Evolutionary conservation across 2,329 filamentous ascomycete species (phyloP).

Genomic region (Didymella keratinophila): DNA sequence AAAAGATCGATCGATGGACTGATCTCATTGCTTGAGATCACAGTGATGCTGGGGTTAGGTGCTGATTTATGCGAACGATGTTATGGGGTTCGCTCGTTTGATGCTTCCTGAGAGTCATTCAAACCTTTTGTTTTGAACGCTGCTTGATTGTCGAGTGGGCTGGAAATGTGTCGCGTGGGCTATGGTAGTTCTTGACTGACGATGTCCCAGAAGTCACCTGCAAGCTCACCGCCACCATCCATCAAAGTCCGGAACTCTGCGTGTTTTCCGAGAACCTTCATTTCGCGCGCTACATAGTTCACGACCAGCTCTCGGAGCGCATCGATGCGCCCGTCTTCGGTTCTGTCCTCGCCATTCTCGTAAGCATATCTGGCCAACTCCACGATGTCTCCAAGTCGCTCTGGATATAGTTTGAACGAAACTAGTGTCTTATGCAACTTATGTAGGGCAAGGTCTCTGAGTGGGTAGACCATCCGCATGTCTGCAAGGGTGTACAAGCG

Average conservation of each 20-base stretch:
- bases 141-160: not conserved
- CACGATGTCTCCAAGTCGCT: constrained; percentile 34
- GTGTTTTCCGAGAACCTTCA: constrained; percentile 27
- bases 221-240: constrained; percentile 39
- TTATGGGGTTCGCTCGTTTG: not conserved
- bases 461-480: constrained; percentile 31
- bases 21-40: not conserved
- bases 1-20: not conserved
- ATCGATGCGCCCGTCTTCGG: constrained; percentile 25
- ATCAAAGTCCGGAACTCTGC: constrained; percentile 29
- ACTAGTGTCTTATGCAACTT: constrained; percentile 41
- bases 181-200: constrained; percentile 1
- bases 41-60: constrained; percentile 1
- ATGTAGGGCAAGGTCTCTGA: constrained; percentile 34
- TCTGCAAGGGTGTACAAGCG: constrained; percentile 41
- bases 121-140: not conserved
- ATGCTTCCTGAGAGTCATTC: not conserved
- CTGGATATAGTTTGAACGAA: constrained; percentile 31
- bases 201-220: constrained; percentile 31
- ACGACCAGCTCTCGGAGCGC: constrained; percentile 33
- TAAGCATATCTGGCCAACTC: constrained; percentile 38
- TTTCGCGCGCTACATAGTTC: constrained; percentile 35
- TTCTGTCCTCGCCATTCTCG: constrained; percentile 23
- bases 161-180: not conserved
- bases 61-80: not conserved